Base-by-base conservation (phyloP, 371 early-diverging fungal species). In the Mortierella sp. region DNA sequence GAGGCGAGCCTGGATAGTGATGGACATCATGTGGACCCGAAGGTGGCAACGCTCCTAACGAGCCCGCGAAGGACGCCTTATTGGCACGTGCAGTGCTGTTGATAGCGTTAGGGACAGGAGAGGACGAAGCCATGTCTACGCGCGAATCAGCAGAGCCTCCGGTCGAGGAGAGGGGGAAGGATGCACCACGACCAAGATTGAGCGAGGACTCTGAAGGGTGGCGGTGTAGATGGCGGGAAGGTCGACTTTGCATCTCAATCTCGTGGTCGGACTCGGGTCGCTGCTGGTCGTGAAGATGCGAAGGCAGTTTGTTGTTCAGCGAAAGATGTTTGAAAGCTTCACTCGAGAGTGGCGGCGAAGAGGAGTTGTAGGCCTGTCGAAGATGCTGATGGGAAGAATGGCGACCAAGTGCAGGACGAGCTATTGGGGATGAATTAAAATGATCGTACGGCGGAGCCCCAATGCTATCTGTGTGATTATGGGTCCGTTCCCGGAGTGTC, bases 121-220 rank as follows among this genome's bases (percentile, higher is more conserved):
- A 32, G 5, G 68, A 60, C 19, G 63, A 70, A 4, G 52, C 49
- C 50, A 50, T 60, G 30, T 68, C 68, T 6, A 39, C 19, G 2
- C 60, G 51, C 26, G 59, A 54, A 42, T 67, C 67, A 28, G 53
- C 6, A 5, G 66, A 32, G 0, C 60, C 55, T 19, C 59, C 37
- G 50, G 44, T 42, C 54, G 21, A 43, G 61, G 30, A 42, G 49
- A 2, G 56, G 41, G 21, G 60, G 43, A 67, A 68, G 9, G 63
- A 50, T 0, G 51, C 54, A 17, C 59, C 56, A 6, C 70, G 62
- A 19, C 54, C 41, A 5, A 72, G 49, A 48, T 65, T 72, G 44
- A 72, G 49, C 1, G 66, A 72, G 0, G 72, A 72, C 48, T 72
- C 72, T 14, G 72, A 72, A 0, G 72, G 72, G 24, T 72, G 61